Conservation (phyloP, 495 filamentous ascomycete species). For the Talaromyces adpressus region DNA sequence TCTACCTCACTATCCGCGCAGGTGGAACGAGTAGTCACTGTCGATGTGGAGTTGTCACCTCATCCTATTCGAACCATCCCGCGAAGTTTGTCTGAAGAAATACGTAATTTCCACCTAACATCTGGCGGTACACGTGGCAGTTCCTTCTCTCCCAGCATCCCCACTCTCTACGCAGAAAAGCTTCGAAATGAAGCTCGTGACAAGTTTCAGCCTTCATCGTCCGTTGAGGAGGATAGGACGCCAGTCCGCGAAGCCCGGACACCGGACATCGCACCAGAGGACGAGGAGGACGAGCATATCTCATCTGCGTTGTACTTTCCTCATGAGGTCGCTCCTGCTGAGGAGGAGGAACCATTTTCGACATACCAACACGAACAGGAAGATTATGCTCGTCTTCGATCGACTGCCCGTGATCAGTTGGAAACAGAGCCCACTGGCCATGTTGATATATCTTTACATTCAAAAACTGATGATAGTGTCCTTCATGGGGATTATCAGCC, state of each 20-base stretch:
- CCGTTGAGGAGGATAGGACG: not conserved
- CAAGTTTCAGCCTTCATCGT: not conserved
- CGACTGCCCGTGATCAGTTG: slow-evolving; percentile 21
- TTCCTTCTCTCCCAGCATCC: slow-evolving; percentile 50
- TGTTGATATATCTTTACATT: slow-evolving; percentile 57
- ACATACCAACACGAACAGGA: slow-evolving; percentile 28
- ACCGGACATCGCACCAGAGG: slow-evolving; percentile 47
- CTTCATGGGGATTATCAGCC: slow-evolving; percentile 51
- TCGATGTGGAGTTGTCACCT: slow-evolving; percentile 3
- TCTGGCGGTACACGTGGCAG: slow-evolving; percentile 42
- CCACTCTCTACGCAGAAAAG: slow-evolving; percentile 35
- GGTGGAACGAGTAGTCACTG: not conserved
- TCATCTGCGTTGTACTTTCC: slow-evolving; percentile 91
- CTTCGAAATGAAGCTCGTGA: slow-evolving; percentile 13
- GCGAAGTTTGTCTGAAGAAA: slow-evolving; percentile 53
- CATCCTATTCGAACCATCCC: slow-evolving; percentile 23
- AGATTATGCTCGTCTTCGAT: slow-evolving; percentile 15
- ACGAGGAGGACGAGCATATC: slow-evolving; percentile 88
- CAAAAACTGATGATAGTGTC: slow-evolving; percentile 52
- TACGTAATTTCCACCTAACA: slow-evolving; percentile 52
- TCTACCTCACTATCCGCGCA: not conserved
- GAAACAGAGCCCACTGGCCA: slow-evolving; percentile 27
- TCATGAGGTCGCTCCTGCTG: slow-evolving; percentile 57
- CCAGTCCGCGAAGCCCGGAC: slow-evolving; percentile 10
- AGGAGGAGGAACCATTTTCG: slow-evolving; percentile 25